A percentile compares a stretch with the other conserved stretches of the same genome.
These are phyloP conservation scores for Skeletonema costatum DNA, from an alignment of 108 stramenopile genomes.

Conservation along the genomic window DNA sequence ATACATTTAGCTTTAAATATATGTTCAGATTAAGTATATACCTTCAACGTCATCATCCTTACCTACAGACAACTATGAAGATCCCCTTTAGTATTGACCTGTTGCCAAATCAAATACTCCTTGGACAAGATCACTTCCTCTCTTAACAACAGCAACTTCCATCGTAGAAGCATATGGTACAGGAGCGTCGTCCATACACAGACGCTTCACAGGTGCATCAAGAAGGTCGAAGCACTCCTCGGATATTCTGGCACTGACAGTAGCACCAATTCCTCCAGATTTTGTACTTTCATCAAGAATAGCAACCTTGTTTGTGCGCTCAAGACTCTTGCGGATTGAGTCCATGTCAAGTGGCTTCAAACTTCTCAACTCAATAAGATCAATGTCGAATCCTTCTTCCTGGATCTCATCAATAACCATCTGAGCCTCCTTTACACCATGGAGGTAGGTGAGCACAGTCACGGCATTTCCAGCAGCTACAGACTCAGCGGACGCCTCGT, in stretches of 20 bases:
- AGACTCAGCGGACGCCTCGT: constrained; percentile 82
- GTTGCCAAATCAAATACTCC: constrained; percentile 87
- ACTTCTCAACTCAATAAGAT: constrained; percentile 95
- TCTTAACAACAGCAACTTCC: constrained; percentile 96
- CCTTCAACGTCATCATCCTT: background rate
- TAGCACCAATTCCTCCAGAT: constrained; percentile 96
- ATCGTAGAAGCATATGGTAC: constrained; percentile 93
- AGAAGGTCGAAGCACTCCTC: constrained; percentile 96
- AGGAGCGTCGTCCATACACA: constrained; percentile 98
- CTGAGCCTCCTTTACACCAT: constrained; percentile 95
- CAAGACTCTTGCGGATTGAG: constrained; percentile 84
- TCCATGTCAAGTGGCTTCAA: constrained; percentile 98
- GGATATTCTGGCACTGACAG: constrained; percentile 91
- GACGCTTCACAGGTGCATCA: constrained; percentile 94
- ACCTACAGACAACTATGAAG: background rate
- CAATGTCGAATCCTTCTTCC: constrained; percentile 94
- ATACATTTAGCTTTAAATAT: background rate
- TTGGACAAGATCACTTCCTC: constrained; percentile 86
- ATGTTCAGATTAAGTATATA: constrained; percentile 1
- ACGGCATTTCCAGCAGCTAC: constrained; percentile 88
- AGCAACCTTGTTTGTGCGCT: constrained; percentile 90
- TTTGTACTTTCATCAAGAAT: constrained; percentile 97
- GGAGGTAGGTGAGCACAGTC: constrained; percentile 97
- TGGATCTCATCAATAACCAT: constrained; percentile 80
- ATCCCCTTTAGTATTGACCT: constrained; percentile 53